Percentiles rank a stretch among this genome's conserved stretches.
These are phyloP conservation scores for Vigna unguiculata DNA, from an alignment of 306 rosid species.

Conservation along the genomic window DNA sequence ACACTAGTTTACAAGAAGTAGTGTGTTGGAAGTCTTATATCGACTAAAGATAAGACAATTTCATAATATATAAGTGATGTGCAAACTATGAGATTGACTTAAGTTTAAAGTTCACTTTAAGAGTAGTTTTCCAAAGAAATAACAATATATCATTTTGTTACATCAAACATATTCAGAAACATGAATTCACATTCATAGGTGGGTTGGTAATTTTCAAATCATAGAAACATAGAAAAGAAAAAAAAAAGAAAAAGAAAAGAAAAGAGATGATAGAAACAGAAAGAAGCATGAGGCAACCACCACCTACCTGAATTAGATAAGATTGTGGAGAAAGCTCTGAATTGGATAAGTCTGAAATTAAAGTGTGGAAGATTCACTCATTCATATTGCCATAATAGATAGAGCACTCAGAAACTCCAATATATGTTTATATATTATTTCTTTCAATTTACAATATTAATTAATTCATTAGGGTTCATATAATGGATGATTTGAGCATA, in stretches of 20 bases:
- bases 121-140: no score
- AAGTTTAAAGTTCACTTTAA: no score
- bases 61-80: no score
- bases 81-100: no score
- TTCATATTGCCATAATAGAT: not conserved
- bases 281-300: constrained; percentile 22
- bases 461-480: not conserved
- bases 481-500: not conserved
- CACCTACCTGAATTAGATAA: constrained; percentile 14
- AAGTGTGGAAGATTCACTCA: not conserved
- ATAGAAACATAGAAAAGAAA: not conserved
- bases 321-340: constrained; percentile 7
- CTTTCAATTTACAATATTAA: not conserved
- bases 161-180: not conserved
- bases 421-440: not conserved
- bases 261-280: not conserved
- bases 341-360: constrained; percentile 16
- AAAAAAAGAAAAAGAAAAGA: not conserved
- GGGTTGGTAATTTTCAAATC: not conserved
- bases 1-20: no score
- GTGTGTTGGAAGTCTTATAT: no score
- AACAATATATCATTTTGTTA: not conserved
- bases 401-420: not conserved
- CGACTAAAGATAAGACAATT: no score
- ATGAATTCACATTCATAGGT: not conserved